Base-by-base conservation (phyloP, 2,329 filamentous ascomycete genomes). In the Polytolypa hystricis region DNA sequence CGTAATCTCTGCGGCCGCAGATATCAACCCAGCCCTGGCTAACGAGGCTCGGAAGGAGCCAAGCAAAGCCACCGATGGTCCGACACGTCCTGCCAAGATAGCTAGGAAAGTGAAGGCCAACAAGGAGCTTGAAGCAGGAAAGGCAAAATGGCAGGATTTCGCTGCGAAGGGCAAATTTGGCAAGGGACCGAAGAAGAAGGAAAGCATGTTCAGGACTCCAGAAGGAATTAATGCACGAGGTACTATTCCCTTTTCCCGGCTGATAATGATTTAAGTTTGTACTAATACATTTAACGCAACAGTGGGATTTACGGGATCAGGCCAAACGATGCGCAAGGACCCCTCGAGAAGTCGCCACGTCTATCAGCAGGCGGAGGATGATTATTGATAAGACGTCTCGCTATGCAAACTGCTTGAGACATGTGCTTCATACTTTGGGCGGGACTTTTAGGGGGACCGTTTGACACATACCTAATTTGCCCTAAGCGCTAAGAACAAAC, bases 271-370 rank as follows among this genome's bases (percentile, higher is more conserved):
- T 20, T 35, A 42, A 8, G 20, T 37, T 36, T 23, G 32, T 32
- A n/a, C 9, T 16, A 30, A 25, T 41, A 42, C 56, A 58, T 45
- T 58, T 42, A 11, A 33, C 29, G 30, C 14, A 42, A 5, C 47
- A 95, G 91, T 98, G 54, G 91, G 91, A 21, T 95, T 98, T 55
- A 94, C 85, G 6, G 91, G 91, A 43, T 95, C 87, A 37, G 91
- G 91, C 41, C 85, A 94, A 62, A 73, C 81, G 47, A 96, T 96
- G 91, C 83, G 86, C 50, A 95, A 94, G 61, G 91, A 95, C 56
- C 76, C 77, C 32, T 77, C 79, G 43, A 74, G 87, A 53, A 81
- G 74, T 56, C 80, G 85, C 51, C 85, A 94, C 55, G 79, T 91
- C 47, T 93, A 93, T 60, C 77, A 89, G 59, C 71, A 79, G 49